phyloP scores from a whole-genome alignment of 768 basidiomycete genomes.

The Mycena venus region DNA sequence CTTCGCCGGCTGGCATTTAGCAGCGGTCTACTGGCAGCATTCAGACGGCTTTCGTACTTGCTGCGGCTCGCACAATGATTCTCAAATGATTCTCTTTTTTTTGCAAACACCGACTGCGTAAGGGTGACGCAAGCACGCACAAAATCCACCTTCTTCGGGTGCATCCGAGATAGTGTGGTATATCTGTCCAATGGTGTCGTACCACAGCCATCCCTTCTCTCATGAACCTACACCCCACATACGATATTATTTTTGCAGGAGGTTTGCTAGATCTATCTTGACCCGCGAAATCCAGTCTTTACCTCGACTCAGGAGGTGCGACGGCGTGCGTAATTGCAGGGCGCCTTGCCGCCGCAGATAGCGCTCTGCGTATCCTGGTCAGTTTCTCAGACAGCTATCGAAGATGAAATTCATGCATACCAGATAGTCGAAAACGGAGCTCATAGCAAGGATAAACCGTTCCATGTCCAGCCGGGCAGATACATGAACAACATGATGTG shows the following conservation, averaged over 20 bases:
- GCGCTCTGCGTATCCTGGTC: slow-evolving; percentile 64
- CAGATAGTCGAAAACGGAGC: slow-evolving; percentile 72
- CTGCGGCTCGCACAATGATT: too few species aligned
- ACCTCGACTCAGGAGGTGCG: slow-evolving; percentile 56
- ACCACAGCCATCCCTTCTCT: too few species aligned
- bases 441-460: slow-evolving; percentile 57
- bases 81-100: too few species aligned
- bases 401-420: neutral
- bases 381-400: neutral
- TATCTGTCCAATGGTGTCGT: too few species aligned
- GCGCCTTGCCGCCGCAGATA: slow-evolving; percentile 65
- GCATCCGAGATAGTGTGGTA: too few species aligned
- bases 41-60: too few species aligned
- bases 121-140: too few species aligned
- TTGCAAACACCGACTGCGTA: too few species aligned
- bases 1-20: too few species aligned
- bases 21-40: too few species aligned
- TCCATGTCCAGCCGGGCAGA: slow-evolving; percentile 67
- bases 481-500: slow-evolving; percentile 57
- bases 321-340: slow-evolving; percentile 68
- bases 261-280: neutral
- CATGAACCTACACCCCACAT: neutral
- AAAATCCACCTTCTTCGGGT: too few species aligned
- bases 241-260: slow-evolving; percentile 3
- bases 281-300: neutral